Evolutionary conservation across 345 rosid species (phyloP), one percentile per base, ranked within the genome.

Genomic region (Hibiscus mutabilis): DNA sequence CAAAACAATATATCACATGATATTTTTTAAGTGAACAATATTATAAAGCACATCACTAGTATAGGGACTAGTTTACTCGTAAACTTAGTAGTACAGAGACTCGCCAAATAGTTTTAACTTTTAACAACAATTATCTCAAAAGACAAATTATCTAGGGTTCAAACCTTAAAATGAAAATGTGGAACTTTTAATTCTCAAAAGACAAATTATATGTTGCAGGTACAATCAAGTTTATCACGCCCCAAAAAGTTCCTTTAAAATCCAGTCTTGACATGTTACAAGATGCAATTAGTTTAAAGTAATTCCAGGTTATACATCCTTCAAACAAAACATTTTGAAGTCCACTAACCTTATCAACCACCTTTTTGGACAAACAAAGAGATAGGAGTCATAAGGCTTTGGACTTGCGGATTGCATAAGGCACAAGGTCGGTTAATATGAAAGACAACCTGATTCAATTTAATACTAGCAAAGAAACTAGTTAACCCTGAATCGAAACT

Each of bases 401-500:
- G 60, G 14, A 56, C 29, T 21, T 56, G 27, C 5, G 9, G 60
- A 21, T 19, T 19, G 14, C 14, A 19, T 0, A 21, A 9, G 6
- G 27, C 60, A 22, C 25, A 21, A 21, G 24, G 10, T 51, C 16
- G 60, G 31, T 21, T 21, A 11, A 9, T n/a, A 16, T 22, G 33
- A 53, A 21, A 9, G 72, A 12, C 27, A 69, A 55, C 29, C 47
- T 11, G 59, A 13, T 31, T 37, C 13, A 25, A 3, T 35, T 59
- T 46, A 47, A 59, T 25, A 25, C 27, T 58, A 42, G 35, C 22
- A 63, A 58, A 56, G 47, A 2, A 52, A 59, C 57, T 72, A 72
- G 69, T 52, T 75, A 37, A 46, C 67, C 77, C 60, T 80, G 80
- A 6, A 73, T 78, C 76, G 83, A 71, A 73, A 75, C 86, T 57